Percentiles rank a stretch among this genome's conserved stretches.
These are phyloP conservation scores for Pseudonitzschia delicatissima DNA, from an alignment of 108 stramenopile genomes.

Conservation along the genomic window DNA sequence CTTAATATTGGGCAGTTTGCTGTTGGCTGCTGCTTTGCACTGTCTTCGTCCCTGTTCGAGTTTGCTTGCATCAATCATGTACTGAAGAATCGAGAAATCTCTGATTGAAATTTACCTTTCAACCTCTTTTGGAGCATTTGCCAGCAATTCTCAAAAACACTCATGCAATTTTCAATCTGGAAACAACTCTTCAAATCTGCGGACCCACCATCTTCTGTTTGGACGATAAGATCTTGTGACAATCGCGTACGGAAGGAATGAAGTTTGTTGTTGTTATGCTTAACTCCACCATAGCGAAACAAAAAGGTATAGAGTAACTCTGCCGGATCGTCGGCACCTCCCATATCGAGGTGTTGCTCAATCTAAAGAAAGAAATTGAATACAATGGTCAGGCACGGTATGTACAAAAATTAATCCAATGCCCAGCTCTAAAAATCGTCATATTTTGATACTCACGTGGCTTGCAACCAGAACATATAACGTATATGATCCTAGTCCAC, in stretches of 20 bases:
- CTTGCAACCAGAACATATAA: conserved; percentile 84
- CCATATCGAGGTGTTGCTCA: conserved; percentile 41
- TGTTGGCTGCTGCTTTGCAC: background rate
- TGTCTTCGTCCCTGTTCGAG: background rate
- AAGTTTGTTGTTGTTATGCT: background rate
- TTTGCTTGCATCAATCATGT: background rate
- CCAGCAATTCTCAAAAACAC: conserved; percentile 21
- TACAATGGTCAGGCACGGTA: too few relatives aligned
- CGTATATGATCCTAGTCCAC: conserved; percentile 88
- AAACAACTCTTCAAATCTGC: conserved; percentile 21
- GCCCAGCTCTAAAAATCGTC: too few relatives aligned
- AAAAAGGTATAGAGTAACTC: conserved; percentile 49
- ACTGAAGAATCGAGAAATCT: conserved; percentile 4
- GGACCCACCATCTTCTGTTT: conserved; percentile 9
- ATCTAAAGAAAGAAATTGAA: conserved; percentile 13
- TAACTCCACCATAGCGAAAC: conserved; percentile 42
- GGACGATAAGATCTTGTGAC: background rate
- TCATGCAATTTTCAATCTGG: conserved; percentile 23
- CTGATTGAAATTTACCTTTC: background rate
- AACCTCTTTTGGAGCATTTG: background rate
- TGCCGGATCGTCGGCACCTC: conserved; percentile 42
- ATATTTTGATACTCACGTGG: conserved; percentile 53
- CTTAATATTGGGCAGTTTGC: background rate
- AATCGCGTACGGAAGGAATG: background rate
- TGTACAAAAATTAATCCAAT: too few relatives aligned